A percentile compares a stretch with the other conserved stretches of the same genome.
phyloP scores from a whole-genome alignment of 306 rosid species.

The Malus asiatica region DNA sequence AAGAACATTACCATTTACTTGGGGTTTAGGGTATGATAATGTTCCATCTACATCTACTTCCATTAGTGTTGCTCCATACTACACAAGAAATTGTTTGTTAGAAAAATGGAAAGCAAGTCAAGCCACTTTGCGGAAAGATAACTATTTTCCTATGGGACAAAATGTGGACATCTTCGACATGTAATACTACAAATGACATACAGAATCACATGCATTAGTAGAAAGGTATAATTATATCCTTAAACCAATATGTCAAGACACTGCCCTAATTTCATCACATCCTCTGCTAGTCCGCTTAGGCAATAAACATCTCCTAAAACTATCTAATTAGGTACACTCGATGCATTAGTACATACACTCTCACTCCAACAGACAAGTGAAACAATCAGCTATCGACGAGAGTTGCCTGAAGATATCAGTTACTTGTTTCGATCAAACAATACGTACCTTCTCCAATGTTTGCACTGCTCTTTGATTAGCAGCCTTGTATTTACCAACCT shows the following conservation, averaged over 20 bases:
- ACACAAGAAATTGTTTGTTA: slow-evolving; percentile 13
- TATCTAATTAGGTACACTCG: not conserved
- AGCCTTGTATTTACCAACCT: slow-evolving; percentile 62
- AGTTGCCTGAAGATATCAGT: not conserved
- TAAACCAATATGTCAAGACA: not conserved
- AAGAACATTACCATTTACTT: slow-evolving; percentile 41
- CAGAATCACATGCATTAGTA: not conserved
- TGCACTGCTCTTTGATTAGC: slow-evolving; percentile 62
- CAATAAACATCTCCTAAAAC: not conserved
- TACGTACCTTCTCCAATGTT: slow-evolving; percentile 63
- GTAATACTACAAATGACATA: not conserved
- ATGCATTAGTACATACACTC: not conserved
- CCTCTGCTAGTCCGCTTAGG: not conserved
- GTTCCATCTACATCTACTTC: slow-evolving; percentile 76
- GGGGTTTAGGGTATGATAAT: slow-evolving; percentile 61
- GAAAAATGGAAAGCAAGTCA: not conserved
- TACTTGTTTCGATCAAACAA: not conserved
- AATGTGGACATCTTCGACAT: not conserved
- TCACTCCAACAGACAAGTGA: not conserved
- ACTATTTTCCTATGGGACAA: not conserved
- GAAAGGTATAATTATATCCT: not conserved
- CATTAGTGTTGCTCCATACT: slow-evolving; percentile 75
- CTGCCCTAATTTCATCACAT: not conserved
- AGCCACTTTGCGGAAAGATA: not conserved
- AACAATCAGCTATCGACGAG: not conserved